phyloP scores from a whole-genome alignment of 768 basidiomycete genomes.

The Gloeostereum incarnatum region DNA sequence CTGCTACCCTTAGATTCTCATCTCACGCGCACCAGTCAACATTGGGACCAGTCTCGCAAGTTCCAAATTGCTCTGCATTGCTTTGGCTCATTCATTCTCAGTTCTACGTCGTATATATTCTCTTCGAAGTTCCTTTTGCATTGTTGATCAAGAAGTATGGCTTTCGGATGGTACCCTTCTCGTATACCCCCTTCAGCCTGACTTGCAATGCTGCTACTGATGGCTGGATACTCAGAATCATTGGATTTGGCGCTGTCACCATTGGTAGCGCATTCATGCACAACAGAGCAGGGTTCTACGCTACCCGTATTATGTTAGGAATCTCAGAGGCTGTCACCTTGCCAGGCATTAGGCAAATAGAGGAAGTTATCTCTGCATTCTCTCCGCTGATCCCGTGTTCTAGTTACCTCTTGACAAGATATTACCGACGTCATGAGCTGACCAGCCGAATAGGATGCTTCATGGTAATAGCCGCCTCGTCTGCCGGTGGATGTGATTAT shows the following conservation, averaged over 20 bases:
- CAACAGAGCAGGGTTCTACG: conserved; percentile 4
- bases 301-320: conserved; percentile 3
- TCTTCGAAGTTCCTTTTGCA: conserved; percentile 5
- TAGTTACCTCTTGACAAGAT: conserved; percentile 6
- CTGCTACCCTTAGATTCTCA: background rate
- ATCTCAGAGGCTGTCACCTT: conserved; percentile 3
- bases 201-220: background rate
- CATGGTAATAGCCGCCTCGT: conserved; percentile 3
- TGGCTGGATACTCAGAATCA: background rate
- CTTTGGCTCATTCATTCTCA: background rate
- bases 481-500: conserved; percentile 5
- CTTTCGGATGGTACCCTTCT: conserved; percentile 4
- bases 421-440: conserved; percentile 4
- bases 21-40: conserved; percentile 1
- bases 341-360: conserved; percentile 1
- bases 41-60: conserved; percentile 4
- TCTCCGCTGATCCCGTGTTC: background rate
- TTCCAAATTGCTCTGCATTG: background rate
- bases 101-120: conserved; percentile 2
- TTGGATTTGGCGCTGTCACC: conserved; percentile 3
- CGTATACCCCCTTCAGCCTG: background rate
- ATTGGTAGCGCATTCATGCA: conserved; percentile 3
- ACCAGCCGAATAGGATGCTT: conserved; percentile 6
- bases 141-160: conserved; percentile 4
- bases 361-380: background rate